Evolutionary conservation across 257 asterid genomes (phyloP).

Genomic region (Scutellaria baicalensis): DNA sequence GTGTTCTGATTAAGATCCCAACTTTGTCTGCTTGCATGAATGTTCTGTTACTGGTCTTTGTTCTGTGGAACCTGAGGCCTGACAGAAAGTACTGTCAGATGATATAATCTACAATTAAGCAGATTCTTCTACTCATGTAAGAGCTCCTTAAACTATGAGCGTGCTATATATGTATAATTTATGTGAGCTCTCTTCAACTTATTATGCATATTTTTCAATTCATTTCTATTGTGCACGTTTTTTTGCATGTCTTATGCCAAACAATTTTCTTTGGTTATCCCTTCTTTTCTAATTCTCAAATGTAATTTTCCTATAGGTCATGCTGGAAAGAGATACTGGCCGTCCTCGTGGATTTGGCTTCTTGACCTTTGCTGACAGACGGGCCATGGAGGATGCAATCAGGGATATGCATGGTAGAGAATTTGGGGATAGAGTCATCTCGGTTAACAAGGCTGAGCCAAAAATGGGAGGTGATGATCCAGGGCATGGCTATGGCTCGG

Average conservation of each 20-base stretch:
- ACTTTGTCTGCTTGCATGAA: slow-evolving; percentile 23
- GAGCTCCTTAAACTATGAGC: slow-evolving; percentile 22
- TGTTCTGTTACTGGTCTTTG: slow-evolving; percentile 26
- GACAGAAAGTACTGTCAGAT: slow-evolving; percentile 23
- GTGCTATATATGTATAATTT: not conserved
- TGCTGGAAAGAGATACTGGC: slow-evolving; percentile 94
- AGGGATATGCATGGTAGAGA: slow-evolving; percentile 94
- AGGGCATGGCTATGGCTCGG: slow-evolving; percentile 59
- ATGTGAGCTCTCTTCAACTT: not conserved
- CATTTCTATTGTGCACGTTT: not conserved
- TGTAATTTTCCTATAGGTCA: slow-evolving; percentile 40
- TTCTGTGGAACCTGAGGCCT: slow-evolving; percentile 27
- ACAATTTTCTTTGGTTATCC: not conserved
- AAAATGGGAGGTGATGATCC: slow-evolving; percentile 69
- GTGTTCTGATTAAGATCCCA: slow-evolving; percentile 19
- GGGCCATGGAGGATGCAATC: slow-evolving; percentile 94
- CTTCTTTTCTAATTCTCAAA: not conserved
- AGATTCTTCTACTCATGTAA: slow-evolving; percentile 33
- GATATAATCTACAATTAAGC: slow-evolving; percentile 28
- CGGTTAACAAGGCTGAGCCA: slow-evolving; percentile 97
- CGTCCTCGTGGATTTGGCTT: slow-evolving; percentile 99
- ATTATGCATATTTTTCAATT: not conserved
- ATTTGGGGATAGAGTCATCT: slow-evolving; percentile 77
- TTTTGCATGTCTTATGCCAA: not conserved
- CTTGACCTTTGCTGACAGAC: slow-evolving; percentile 83